A percentile compares a stretch with the other conserved stretches of the same genome.
phyloP scores from a whole-genome alignment of 176 grass and related monocot species.

The Phyllostachys edulis region DNA sequence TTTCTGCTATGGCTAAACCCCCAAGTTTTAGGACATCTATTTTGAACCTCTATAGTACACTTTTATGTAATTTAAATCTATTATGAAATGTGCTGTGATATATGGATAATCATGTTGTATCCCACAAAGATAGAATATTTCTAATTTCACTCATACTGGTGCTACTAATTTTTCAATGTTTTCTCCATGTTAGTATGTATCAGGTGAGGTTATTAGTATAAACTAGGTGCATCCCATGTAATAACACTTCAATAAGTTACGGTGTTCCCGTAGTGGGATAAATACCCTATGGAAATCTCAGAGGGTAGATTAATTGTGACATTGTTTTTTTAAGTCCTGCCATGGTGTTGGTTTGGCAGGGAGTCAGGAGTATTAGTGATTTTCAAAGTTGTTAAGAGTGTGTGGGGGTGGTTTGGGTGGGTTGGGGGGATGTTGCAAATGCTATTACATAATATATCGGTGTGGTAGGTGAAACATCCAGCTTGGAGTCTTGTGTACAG shows the following conservation, averaged over 20 bases:
- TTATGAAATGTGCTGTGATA: not conserved
- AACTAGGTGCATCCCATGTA: not conserved
- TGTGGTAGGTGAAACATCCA: no score
- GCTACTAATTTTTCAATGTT: not conserved
- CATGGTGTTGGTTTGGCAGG: no score
- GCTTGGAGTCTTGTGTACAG: no score
- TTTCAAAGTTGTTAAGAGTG: no score
- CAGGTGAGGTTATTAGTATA: not conserved
- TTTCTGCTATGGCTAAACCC: not conserved
- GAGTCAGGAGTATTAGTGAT: no score
- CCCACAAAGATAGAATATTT: not conserved
- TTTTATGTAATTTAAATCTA: not conserved
- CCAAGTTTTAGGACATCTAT: not conserved
- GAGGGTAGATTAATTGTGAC: no score
- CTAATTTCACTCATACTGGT: not conserved
- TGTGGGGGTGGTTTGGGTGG: no score
- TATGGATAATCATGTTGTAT: constrained; percentile 6
- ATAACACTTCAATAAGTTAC: not conserved
- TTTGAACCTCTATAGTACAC: not conserved
- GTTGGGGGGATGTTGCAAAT: no score
- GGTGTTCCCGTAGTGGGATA: not conserved
- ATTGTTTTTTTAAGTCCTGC: no score
- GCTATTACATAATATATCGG: no score
- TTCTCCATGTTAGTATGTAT: constrained; percentile 6
- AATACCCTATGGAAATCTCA: not conserved